Base-by-base conservation (phyloP, 495 filamentous ascomycete species). In the Daldinia vernicosa region DNA sequence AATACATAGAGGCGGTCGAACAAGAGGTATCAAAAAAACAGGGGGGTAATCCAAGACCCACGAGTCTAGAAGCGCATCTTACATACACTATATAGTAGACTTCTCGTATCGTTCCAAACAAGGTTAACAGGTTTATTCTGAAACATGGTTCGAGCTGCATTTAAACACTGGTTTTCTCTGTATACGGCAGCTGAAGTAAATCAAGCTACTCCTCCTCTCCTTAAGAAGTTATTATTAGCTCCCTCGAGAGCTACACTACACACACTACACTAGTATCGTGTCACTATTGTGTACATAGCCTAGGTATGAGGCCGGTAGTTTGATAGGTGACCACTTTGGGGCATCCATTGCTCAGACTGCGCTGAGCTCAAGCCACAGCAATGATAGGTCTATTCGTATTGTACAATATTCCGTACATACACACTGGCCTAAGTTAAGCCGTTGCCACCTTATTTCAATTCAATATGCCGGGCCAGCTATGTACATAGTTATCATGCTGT, bases 71-170 rank as follows among this genome's bases (percentile, higher is more conserved):
- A 43, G 15, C 47, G 17, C 63, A 55, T 51, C 58, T 66, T 47
- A 47, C 43, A 47, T n/a, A n/a, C n/a, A n/a, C n/a, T n/a, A n/a
- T n/a, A n/a, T 47, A 47, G 43, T 24, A 72, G 59, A 72, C 59
- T 72, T 56, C 60, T 65, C 61, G 61, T 65, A 60, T 64, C 55
- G 37, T 72, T 54, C 64, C 55, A 65, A 30, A 72, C 54, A 61
- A 50, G 60, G 55, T 65, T 64, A 24, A 51, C 55, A 61, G 64
- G 67, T 56, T 52, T 62, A 47, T 61, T 58, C 60, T 72, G 70
- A 72, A 72, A 72, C 70, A 68, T 68, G 70, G 59, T 62, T 68
- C 47, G 43, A 55, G 37, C 55, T 64, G 65, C 56, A 68, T 57
- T 58, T 57, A 39, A 68, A 72, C 65, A 30, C 60, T 43, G 3